Conservation (phyloP, 2,329 filamentous ascomycete species). For the Claviceps sp. region DNA sequence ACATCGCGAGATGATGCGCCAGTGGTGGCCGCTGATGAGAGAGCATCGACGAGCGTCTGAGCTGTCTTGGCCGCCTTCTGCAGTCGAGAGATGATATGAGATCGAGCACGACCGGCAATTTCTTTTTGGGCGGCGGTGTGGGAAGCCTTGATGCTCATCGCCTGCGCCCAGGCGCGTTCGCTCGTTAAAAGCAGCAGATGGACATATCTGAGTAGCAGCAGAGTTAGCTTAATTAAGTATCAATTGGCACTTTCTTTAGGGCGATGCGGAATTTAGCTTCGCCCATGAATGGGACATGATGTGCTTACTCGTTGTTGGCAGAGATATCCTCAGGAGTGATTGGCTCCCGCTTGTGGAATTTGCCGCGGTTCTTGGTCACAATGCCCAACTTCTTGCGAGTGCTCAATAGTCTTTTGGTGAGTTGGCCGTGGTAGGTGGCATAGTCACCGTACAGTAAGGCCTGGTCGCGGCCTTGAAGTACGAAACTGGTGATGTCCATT, state of each 20-base stretch:
- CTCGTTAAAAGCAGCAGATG: slow-evolving; percentile 72
- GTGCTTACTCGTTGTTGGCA: slow-evolving; percentile 4
- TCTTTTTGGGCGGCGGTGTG: slow-evolving; percentile 70
- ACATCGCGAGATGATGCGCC: slow-evolving; percentile 58
- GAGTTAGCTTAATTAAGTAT: neutral
- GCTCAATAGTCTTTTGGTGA: slow-evolving; percentile 70
- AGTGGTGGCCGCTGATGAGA: slow-evolving; percentile 51
- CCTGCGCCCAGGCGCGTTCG: slow-evolving; percentile 89
- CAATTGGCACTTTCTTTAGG: no score
- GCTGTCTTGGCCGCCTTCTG: slow-evolving; percentile 66
- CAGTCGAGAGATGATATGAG: slow-evolving; percentile 79
- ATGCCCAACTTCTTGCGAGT: slow-evolving; percentile 75
- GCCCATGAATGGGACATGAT: neutral
- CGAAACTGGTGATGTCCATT: slow-evolving; percentile 85
- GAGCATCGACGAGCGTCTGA: slow-evolving; percentile 49
- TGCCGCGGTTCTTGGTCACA: slow-evolving; percentile 72
- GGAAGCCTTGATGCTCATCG: slow-evolving; percentile 82
- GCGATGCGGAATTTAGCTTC: no score
- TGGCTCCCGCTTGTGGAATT: slow-evolving; percentile 59
- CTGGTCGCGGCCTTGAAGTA: slow-evolving; percentile 67
- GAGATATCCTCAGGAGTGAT: slow-evolving; percentile 65
- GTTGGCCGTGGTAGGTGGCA: slow-evolving; percentile 65
- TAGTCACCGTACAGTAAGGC: slow-evolving; percentile 84
- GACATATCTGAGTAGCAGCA: slow-evolving; percentile 43
- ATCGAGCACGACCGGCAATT: slow-evolving; percentile 65